These are phyloP conservation scores for Coemansia sp. DNA, from an alignment of 192 early-diverging fungal genomes.

Conservation along the genomic window DNA sequence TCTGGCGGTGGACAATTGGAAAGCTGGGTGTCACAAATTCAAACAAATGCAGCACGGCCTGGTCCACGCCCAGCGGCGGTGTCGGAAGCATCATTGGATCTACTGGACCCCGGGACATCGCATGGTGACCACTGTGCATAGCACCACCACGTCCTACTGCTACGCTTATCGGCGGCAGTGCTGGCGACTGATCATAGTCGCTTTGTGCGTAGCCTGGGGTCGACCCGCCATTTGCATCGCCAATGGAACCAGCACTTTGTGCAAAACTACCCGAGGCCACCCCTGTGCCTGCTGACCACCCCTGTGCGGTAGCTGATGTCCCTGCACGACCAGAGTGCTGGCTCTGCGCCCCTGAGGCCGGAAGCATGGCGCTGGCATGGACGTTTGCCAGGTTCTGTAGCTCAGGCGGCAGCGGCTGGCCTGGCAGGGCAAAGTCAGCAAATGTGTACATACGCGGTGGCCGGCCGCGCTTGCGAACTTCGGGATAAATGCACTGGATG, in stretches of 20 bases:
- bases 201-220: conserved; percentile 9
- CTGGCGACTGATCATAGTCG: conserved; percentile 25
- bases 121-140: not conserved
- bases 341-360: not conserved
- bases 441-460: conserved; percentile 55
- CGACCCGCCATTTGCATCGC: conserved; percentile 21
- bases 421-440: conserved; percentile 48
- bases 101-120: conserved; percentile 7
- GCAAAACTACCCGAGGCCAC: not conserved
- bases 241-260: not conserved
- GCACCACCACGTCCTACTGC: conserved; percentile 24
- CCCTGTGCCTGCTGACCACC: conserved; percentile 9
- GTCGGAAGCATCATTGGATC: conserved; percentile 36
- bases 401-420: conserved; percentile 51
- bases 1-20: conserved; percentile 49
- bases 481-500: conserved; percentile 54
- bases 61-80: conserved; percentile 46
- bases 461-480: conserved; percentile 47
- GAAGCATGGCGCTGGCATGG: conserved; percentile 42
- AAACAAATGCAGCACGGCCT: conserved; percentile 49
- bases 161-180: conserved; percentile 32
- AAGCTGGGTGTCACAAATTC: conserved; percentile 37
- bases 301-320: not conserved
- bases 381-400: conserved; percentile 33
- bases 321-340: not conserved